A percentile compares a stretch with the other conserved stretches of the same genome.
Conservation (phyloP, 1,284 basidiomycete species). For the Boletellus deceptivus region DNA sequence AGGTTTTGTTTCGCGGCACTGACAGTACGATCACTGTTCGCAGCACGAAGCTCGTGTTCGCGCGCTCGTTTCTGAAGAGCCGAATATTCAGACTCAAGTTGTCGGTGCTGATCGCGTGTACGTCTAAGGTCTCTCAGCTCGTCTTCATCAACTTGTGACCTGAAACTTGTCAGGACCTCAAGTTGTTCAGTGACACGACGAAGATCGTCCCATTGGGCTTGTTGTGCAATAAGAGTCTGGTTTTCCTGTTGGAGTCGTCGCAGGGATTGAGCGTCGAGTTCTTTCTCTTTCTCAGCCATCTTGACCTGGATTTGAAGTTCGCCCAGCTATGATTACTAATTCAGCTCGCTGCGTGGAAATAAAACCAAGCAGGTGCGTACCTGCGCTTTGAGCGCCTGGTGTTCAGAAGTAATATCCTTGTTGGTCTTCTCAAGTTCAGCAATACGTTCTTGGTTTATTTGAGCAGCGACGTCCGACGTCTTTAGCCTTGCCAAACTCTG, state of each 20-base stretch:
- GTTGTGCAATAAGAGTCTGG: conserved; percentile 56
- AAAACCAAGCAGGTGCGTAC: conserved; percentile 37
- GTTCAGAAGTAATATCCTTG: conserved; percentile 51
- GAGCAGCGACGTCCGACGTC: conserved; percentile 62
- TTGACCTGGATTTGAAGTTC: conserved; percentile 56
- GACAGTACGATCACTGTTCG: conserved; percentile 59
- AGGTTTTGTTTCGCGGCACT: conserved; percentile 60
- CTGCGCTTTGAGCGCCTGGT: conserved; percentile 54
- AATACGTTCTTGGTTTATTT: conserved; percentile 58
- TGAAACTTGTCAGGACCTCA: conserved; percentile 55
- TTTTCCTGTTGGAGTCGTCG: conserved; percentile 55
- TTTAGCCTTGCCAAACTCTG: conserved; percentile 68
- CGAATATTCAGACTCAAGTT: conserved; percentile 64
- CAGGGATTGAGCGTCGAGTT: conserved; percentile 50
- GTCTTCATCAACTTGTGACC: conserved; percentile 64
- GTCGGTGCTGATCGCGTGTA: conserved; percentile 61
- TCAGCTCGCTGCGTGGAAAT: neutral
- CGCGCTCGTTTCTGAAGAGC: conserved; percentile 68
- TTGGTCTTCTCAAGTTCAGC: conserved; percentile 58
- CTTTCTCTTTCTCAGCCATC: conserved; percentile 59
- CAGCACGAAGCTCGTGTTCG: conserved; percentile 63
- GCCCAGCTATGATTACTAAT: conserved; percentile 45
- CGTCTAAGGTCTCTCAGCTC: conserved; percentile 68
- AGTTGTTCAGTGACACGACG: conserved; percentile 67
- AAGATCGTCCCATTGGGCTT: conserved; percentile 69